Evolutionary conservation across 805 yeast species (phyloP).

Genomic region (Priceomyces melissophilus): DNA sequence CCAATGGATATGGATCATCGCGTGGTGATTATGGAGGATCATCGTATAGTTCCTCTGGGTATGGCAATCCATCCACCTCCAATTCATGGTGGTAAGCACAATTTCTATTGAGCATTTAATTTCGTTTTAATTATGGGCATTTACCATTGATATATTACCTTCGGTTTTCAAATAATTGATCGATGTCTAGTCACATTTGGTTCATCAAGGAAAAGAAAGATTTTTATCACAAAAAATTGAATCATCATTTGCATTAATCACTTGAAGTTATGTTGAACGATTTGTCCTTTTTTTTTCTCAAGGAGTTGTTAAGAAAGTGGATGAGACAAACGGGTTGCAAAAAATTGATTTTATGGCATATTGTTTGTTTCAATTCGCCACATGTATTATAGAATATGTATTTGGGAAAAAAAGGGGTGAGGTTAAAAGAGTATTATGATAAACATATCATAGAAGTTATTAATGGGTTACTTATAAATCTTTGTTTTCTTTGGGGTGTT

Average conservation of each 20-base stretch:
- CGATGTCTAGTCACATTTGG: constrained; percentile 22
- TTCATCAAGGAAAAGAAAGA: constrained; percentile 18
- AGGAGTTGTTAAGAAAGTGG: constrained; percentile 9
- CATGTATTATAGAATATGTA: constrained; percentile 7
- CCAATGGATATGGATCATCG: constrained; percentile 12
- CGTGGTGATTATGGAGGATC: constrained; percentile 23
- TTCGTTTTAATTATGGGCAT: background rate
- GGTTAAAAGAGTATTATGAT: constrained; percentile 6
- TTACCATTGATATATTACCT: constrained; percentile 6
- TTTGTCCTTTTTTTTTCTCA: constrained; percentile 13
- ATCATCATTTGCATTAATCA: constrained; percentile 19
- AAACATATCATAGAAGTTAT: constrained; percentile 18
- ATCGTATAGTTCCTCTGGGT: constrained; percentile 25
- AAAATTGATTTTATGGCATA: background rate
- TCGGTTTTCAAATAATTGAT: constrained; percentile 11
- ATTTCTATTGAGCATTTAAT: background rate
- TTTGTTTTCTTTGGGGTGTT: constrained; percentile 19
- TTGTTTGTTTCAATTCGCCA: constrained; percentile 1
- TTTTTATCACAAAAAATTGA: constrained; percentile 10
- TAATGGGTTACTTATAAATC: constrained; percentile 23
- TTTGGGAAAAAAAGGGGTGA: constrained; percentile 9
- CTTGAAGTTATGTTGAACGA: constrained; percentile 18
- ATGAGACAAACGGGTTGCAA: constrained; percentile 4
- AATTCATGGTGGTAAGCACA: constrained; percentile 42
- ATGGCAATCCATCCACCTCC: constrained; percentile 34